Evolutionary conservation across 306 rosid genomes (phyloP).

Genomic region (Vigna mungo): DNA sequence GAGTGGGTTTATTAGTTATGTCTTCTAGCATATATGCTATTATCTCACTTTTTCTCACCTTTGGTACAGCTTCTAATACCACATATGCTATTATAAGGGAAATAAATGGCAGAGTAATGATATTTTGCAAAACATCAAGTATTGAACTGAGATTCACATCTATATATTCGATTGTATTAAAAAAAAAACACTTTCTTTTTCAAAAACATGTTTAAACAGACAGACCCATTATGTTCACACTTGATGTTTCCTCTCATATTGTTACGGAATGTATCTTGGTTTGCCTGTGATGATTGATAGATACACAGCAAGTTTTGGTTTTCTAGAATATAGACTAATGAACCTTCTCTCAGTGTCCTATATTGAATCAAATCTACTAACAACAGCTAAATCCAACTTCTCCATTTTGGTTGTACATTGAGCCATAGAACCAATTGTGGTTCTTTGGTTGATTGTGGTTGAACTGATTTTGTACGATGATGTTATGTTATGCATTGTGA

Average conservation of each 20-base stretch:
- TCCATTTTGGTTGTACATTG: conserved; percentile 11
- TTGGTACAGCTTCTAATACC: background rate
- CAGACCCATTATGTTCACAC: too few relatives aligned
- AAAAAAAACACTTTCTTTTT: too few relatives aligned
- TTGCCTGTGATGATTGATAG: too few relatives aligned
- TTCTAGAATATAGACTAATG: background rate
- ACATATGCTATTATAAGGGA: conserved; percentile 1
- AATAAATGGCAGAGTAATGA: background rate
- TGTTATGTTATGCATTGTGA: background rate
- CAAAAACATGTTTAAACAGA: too few relatives aligned
- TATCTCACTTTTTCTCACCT: background rate
- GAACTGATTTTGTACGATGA: background rate
- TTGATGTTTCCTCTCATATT: too few relatives aligned
- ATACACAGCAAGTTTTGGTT: too few relatives aligned
- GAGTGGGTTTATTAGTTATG: background rate
- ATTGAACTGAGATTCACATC: conserved; percentile 18
- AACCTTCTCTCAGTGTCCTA: background rate
- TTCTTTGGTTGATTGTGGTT: conserved; percentile 1
- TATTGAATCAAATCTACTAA: conserved; percentile 19
- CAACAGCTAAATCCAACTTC: background rate
- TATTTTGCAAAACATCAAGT: conserved; percentile 9
- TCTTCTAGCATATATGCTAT: background rate
- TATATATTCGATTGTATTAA: background rate
- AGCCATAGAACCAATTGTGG: conserved; percentile 4
- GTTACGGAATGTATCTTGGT: too few relatives aligned